phyloP scores from a whole-genome alignment of 2,329 filamentous ascomycete species.

The Diaporthe helianthi region DNA sequence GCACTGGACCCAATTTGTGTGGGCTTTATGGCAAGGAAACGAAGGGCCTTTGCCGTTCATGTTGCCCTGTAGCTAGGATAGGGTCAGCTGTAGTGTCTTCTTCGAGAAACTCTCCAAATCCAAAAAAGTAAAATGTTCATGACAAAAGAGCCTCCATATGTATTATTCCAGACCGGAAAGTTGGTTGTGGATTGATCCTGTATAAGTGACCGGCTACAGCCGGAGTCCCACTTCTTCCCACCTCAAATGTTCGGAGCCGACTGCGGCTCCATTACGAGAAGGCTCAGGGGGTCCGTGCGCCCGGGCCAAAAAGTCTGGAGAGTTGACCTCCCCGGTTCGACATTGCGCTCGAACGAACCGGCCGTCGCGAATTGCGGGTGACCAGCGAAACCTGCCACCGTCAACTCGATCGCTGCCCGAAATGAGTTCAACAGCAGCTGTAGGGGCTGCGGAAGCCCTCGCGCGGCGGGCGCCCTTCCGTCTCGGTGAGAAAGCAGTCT shows the following conservation, averaged over 20 bases:
- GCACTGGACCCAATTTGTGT: not conserved
- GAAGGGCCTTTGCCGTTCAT: not conserved
- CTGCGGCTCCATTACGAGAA: constrained; percentile 12
- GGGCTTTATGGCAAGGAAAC: not conserved
- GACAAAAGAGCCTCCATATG: not conserved
- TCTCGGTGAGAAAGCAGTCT: constrained; percentile 62
- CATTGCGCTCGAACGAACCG: not conserved
- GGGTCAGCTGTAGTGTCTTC: constrained; percentile 27
- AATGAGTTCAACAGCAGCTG: constrained; percentile 37
- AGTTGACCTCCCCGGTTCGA: constrained; percentile 13
- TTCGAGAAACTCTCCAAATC: constrained; percentile 16
- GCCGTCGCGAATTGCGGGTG: constrained; percentile 9
- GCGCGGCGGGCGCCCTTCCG: constrained; percentile 52
- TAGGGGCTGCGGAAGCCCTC: constrained; percentile 45
- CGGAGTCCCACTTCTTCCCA: constrained; percentile 11
- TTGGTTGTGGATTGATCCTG: constrained; percentile 24
- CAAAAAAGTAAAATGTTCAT: constrained; percentile 26
- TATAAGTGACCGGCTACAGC: constrained; percentile 23
- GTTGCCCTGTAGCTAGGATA: constrained; percentile 19
- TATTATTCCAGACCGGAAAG: not conserved
- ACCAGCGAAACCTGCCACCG: constrained; percentile 16
- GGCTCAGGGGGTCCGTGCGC: constrained; percentile 18
- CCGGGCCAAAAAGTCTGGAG: constrained; percentile 31
- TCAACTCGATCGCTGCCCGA: not conserved
- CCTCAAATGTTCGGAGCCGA: constrained; percentile 28